Conservation (phyloP, 139 green algal genomes). For the Micromonas commoda region DNA sequence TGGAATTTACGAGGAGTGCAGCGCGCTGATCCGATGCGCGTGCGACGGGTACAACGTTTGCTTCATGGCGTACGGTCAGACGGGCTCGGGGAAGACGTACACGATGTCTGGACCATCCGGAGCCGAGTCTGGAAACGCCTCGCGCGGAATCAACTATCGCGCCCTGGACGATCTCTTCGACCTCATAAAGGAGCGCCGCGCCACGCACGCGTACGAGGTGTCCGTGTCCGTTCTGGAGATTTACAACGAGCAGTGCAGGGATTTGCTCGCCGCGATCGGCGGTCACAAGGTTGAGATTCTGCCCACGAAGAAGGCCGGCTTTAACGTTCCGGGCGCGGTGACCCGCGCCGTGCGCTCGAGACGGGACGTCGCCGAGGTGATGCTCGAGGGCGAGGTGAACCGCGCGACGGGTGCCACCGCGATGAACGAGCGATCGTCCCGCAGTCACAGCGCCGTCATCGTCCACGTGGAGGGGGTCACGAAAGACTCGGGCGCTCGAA, state of each 20-base stretch:
- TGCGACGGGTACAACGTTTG: slow-evolving; percentile 42
- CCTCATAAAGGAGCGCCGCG: neutral
- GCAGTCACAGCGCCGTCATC: slow-evolving; percentile 35
- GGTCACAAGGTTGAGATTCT: slow-evolving; percentile 10
- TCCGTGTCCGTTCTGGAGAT: slow-evolving; percentile 38
- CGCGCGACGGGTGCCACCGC: neutral
- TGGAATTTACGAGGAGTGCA: slow-evolving; percentile 32
- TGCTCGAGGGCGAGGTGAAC: slow-evolving; percentile 26
- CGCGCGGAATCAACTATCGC: neutral
- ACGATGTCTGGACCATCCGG: slow-evolving; percentile 37
- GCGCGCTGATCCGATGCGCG: slow-evolving; percentile 27
- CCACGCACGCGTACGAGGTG: slow-evolving; percentile 43
- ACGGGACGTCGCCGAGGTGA: slow-evolving; percentile 35
- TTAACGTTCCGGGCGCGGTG: neutral
- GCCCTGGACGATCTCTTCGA: slow-evolving; percentile 3
- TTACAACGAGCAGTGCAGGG: slow-evolving; percentile 47
- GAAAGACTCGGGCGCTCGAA: slow-evolving; percentile 36
- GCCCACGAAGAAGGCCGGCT: neutral
- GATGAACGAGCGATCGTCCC: slow-evolving; percentile 37
- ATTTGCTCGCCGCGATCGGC: slow-evolving; percentile 29
- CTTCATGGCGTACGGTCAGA: slow-evolving; percentile 39
- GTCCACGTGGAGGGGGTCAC: neutral
- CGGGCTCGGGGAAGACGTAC: slow-evolving; percentile 43
- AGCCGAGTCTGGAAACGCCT: neutral
- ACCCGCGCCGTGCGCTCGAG: too few relatives aligned